Base-by-base conservation (phyloP, 2,329 filamentous ascomycete species). In the Thelonectria olida region DNA sequence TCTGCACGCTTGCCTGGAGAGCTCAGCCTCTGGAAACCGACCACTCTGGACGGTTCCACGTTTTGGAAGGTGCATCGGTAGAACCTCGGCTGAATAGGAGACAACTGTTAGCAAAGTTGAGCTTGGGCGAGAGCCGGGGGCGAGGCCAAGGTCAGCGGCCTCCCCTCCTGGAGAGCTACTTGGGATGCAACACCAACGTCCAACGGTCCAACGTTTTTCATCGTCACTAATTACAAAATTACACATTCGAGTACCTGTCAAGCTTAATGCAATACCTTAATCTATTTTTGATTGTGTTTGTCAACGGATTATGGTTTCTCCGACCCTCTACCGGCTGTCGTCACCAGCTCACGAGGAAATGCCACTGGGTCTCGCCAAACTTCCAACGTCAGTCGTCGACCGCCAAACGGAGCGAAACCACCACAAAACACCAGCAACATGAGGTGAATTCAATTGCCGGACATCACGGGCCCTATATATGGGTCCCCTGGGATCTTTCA, bases 1-100 rank as follows among this genome's bases (percentile, higher is more conserved):
- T 23, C 27, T 48, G 34, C 49, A 54, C 60, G 53, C 55, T 62
- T 58, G 52, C 67, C 58, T 65, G 61, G 63, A 42, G 39, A 66
- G 69, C 69, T 69, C 58, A 71, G 69, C 62, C 65, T 65, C 67
- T 50, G 60, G 49, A 57, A 58, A 67, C 58, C 56, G 58, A 61
- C 65, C 58, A 58, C 54, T 66, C 45, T 51, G 20, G 54, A 53
- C 20, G n/a, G 50, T 65, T 67, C 64, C 67, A 63, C 59, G 65
- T 61, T 67, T 71, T 55, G 55, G 49, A 48, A 51, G 45, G 38
- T 59, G 28, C 48, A 39, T 52, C 59, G 70, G 70, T 42, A 60
- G 56, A 72, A 69, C 57, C 12, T 65, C 70, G 70, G 70, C 52
- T 71, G 70, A 71, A 67, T 22, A 10, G n/a, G 17, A 6, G 8